Conservation (phyloP, 176 grass and related monocot genomes). For the Hyparrhenia diplandra region DNA sequence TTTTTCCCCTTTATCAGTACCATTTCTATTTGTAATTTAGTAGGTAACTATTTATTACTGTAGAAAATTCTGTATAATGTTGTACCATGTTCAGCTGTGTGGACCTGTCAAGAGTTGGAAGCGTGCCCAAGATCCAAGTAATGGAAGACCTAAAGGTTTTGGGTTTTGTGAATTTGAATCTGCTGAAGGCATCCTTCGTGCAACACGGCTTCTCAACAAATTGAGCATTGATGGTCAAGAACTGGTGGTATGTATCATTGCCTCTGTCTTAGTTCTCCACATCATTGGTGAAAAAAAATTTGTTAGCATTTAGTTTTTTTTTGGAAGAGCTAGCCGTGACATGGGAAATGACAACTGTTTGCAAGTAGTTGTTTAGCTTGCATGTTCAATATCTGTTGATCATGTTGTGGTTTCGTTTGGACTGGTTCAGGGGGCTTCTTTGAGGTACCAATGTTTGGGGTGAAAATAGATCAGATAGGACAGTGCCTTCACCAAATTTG, state of each 20-base stretch:
- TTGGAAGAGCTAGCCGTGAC: background rate
- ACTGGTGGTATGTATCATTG: slow-evolving; percentile 68
- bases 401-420: background rate
- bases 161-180: slow-evolving; percentile 98
- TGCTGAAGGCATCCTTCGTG: slow-evolving; percentile 90
- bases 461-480: background rate
- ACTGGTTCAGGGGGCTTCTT: background rate
- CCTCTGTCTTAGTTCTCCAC: background rate
- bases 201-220: slow-evolving; percentile 83
- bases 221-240: slow-evolving; percentile 92
- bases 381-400: background rate
- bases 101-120: slow-evolving; percentile 97
- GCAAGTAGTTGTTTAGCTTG: background rate
- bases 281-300: background rate
- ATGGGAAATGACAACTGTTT: background rate
- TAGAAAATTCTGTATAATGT: background rate
- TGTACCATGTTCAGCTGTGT: slow-evolving; percentile 60
- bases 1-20: background rate
- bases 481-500: background rate
- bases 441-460: background rate
- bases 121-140: slow-evolving; percentile 92
- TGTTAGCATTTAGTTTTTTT: background rate
- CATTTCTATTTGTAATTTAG: slow-evolving; percentile 8
- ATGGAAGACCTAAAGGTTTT: slow-evolving; percentile 81
- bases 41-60: background rate